Evolutionary conservation across 1,284 basidiomycete species (phyloP), one percentile per base, ranked within the genome.

Genomic region (Heterobasidion occidentale): DNA sequence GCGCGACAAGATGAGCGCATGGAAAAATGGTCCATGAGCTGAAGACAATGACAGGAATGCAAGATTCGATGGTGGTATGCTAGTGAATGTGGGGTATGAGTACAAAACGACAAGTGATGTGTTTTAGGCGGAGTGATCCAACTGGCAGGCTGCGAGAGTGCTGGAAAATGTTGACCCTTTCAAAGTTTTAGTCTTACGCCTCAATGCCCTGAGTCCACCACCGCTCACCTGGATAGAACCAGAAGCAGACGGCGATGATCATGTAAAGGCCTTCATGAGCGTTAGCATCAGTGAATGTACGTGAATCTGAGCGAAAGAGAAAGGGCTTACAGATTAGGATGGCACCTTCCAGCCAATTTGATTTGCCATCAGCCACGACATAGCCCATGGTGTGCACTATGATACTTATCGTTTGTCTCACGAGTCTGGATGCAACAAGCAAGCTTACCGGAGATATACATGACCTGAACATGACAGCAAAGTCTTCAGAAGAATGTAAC

Each of bases 281-380:
- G 42, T 34, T 42, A 11, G n/a, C 33, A 12, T n/a, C 3, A 17
- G 27, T 35, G 1, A 46, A 38, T 56, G 52, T 52, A 14, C 36
- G 12, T 17, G 36, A 53, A 46, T 36, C 20, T 15, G 6, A n/a
- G 36, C 38, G 36, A 36, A 1, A 20, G 17, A 38, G 7, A 50
- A 12, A 3, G 15, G 9, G 63, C 66, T 46, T 50, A 71, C 70
- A 67, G 46, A 73, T 67, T 20, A 72, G 67, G 56, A 73, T 83
- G 61, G 83, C 76, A 7, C 88, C 88, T 67, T 89, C 86, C 1
- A 88, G 71, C 83, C 88, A 94, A 68, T 93, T 92, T 2, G 89
- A 91, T 66, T 91, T 88, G 38, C 90, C 92, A 67, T 94, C 91
- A 51, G 83, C 79, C 14, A 92, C 85, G 49, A 89, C 86, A 61